phyloP scores from a whole-genome alignment of 352 stramenopile species.

The Phytophthora macrochlamydospora region DNA sequence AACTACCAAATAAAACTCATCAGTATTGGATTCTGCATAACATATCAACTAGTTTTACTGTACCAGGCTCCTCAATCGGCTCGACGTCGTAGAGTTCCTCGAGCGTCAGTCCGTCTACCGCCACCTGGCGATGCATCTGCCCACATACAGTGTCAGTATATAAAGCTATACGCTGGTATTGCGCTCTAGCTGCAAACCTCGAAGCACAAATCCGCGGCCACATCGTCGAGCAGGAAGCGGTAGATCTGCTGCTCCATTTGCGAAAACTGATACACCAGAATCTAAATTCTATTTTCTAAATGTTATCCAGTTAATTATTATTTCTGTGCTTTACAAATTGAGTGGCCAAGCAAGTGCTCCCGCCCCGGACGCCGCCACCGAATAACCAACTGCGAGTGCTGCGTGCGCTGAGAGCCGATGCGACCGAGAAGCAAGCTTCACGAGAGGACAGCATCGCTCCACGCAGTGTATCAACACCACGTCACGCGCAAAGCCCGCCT shows the following conservation, averaged over 20 bases:
- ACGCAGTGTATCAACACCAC: too few species aligned
- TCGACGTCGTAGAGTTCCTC: conserved; percentile 78
- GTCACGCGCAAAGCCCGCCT: too few species aligned
- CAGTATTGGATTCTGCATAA: too few species aligned
- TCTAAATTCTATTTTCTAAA: conserved; percentile 6
- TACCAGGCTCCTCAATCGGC: conserved; percentile 51
- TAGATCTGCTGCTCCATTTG: conserved; percentile 60
- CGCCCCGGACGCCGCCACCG: too few species aligned
- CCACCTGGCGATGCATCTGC: conserved; percentile 70
- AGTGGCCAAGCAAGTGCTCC: too few species aligned
- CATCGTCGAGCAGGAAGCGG: conserved; percentile 60
- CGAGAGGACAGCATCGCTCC: too few species aligned
- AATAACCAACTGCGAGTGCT: too few species aligned
- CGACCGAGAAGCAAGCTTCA: too few species aligned
- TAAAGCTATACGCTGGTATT: neutral
- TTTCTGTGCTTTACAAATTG: too few species aligned
- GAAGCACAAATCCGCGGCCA: conserved; percentile 73
- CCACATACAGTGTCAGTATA: neutral
- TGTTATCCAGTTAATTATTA: neutral
- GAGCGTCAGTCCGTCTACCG: conserved; percentile 61
- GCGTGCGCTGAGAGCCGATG: too few species aligned
- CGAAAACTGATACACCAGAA: conserved; percentile 9
- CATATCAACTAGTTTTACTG: neutral
- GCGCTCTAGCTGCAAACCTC: conserved; percentile 35
- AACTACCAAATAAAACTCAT: conserved; percentile 1